Evolutionary conservation across 1,139 yeast genomes (phyloP).

Genomic region (Candida neerlandica): DNA sequence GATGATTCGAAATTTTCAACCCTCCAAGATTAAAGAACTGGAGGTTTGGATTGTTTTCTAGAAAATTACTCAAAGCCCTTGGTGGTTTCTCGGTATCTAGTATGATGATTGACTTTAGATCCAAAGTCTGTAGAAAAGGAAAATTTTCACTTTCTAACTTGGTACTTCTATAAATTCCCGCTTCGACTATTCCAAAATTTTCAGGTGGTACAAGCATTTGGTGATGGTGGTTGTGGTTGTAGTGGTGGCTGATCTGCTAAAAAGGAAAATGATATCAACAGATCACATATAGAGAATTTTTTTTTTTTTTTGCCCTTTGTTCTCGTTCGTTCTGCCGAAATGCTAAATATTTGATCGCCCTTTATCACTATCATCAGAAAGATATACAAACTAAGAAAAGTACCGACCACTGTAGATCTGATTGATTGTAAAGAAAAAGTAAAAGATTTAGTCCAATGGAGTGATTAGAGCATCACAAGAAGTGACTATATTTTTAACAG

Average conservation of each 20-base stretch:
- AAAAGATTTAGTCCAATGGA: too few relatives aligned
- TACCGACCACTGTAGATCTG: too few relatives aligned
- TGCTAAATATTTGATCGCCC: too few relatives aligned
- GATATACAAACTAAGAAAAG: too few relatives aligned
- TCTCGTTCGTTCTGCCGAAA: too few relatives aligned
- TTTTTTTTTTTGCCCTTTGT: too few relatives aligned
- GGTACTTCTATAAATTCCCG: conserved; percentile 65
- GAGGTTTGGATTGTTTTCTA: conserved; percentile 41
- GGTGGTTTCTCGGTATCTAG: conserved; percentile 77
- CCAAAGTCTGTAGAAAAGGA: conserved; percentile 67
- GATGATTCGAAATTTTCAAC: conserved; percentile 45
- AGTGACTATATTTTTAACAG: too few relatives aligned
- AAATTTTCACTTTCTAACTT: conserved; percentile 57
- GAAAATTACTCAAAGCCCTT: conserved; percentile 48
- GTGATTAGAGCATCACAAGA: too few relatives aligned
- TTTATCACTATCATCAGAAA: too few relatives aligned
- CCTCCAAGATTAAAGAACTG: conserved; percentile 50
- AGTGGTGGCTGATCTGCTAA: background rate
- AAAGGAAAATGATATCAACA: background rate
- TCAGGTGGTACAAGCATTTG: conserved; percentile 80
- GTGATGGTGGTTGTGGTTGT: too few relatives aligned
- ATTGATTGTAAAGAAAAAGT: too few relatives aligned
- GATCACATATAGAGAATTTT: too few relatives aligned
- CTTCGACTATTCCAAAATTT: conserved; percentile 75
- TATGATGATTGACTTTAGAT: conserved; percentile 57